phyloP scores from a whole-genome alignment of 768 basidiomycete genomes.

The Ramaria rubella region DNA sequence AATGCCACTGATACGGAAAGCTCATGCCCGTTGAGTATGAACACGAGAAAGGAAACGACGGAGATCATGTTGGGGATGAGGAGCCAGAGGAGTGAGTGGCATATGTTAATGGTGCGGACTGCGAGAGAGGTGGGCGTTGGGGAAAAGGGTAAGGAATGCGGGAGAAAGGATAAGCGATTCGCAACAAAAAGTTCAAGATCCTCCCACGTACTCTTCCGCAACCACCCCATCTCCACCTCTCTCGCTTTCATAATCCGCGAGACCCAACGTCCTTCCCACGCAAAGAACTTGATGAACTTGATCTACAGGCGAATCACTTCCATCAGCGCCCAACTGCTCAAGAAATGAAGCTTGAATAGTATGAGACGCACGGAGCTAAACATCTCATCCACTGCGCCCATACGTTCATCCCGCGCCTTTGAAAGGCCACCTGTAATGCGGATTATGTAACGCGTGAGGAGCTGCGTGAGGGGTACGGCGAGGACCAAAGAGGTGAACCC shows the following conservation, averaged over 20 bases:
- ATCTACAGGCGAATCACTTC: slow-evolving; percentile 4
- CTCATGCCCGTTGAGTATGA: slow-evolving; percentile 26
- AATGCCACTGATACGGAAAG: slow-evolving; percentile 35
- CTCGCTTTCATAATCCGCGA: slow-evolving; percentile 25
- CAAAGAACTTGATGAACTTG: slow-evolving; percentile 39
- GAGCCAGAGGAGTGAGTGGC: slow-evolving; percentile 28
- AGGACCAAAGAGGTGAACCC: slow-evolving; percentile 37
- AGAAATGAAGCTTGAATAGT: no score
- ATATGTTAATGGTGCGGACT: slow-evolving; percentile 21
- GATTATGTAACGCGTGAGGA: slow-evolving; percentile 32
- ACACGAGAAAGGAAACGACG: slow-evolving; percentile 29
- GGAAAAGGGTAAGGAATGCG: no score
- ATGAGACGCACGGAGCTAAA: slow-evolving; percentile 27
- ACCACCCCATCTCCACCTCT: slow-evolving; percentile 25
- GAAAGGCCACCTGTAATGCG: no score
- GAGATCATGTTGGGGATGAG: slow-evolving; percentile 29
- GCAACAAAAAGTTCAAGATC: neutral
- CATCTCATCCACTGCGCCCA: slow-evolving; percentile 40
- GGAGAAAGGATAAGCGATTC: no score
- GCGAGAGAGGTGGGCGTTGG: no score
- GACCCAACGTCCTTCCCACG: slow-evolving; percentile 41
- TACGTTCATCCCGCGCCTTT: slow-evolving; percentile 36
- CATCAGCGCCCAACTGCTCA: no score
- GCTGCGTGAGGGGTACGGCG: slow-evolving; percentile 36
- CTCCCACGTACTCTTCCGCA: slow-evolving; percentile 20